phyloP scores from a whole-genome alignment of 805 yeast species.

The Allodekkera sacchari region DNA sequence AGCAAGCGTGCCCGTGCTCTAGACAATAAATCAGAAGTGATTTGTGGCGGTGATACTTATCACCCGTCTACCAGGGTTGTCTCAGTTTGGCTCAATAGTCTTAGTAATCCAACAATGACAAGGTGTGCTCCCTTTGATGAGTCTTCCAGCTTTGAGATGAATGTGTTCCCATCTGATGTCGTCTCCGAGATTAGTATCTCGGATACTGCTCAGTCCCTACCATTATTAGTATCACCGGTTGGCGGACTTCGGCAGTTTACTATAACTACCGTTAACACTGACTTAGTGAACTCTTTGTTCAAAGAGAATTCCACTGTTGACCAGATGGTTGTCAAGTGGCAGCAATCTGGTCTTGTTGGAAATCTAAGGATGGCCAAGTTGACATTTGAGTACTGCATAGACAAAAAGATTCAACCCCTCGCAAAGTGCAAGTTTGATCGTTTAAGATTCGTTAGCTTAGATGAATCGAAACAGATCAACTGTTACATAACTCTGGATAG shows the following conservation, averaged over 20 bases:
- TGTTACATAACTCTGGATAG: slow-evolving; percentile 26
- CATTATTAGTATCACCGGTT: slow-evolving; percentile 30
- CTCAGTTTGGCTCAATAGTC: slow-evolving; percentile 23
- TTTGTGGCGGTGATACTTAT: slow-evolving; percentile 11
- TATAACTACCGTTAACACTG: slow-evolving; percentile 18
- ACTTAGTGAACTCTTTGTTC: slow-evolving; percentile 14
- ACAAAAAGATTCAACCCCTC: slow-evolving; percentile 20
- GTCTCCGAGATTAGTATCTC: slow-evolving; percentile 1
- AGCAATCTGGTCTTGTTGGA: slow-evolving; percentile 14
- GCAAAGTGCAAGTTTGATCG: slow-evolving; percentile 19
- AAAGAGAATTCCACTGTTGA: slow-evolving; percentile 1
- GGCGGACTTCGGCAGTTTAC: slow-evolving; percentile 36
- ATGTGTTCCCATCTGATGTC: slow-evolving; percentile 1
- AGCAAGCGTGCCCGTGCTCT: slow-evolving; percentile 3
- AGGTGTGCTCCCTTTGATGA: neutral
- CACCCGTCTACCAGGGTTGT: slow-evolving; percentile 22
- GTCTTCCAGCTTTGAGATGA: neutral
- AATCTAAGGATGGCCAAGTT: slow-evolving; percentile 25
- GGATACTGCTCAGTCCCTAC: slow-evolving; percentile 3
- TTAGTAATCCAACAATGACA: slow-evolving; percentile 16
- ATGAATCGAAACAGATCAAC: slow-evolving; percentile 12
- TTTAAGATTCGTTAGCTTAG: slow-evolving; percentile 18
- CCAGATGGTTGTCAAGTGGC: slow-evolving; percentile 15
- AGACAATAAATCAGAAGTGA: neutral
- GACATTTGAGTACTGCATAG: slow-evolving; percentile 24